Evolutionary conservation across 805 yeast species (phyloP).

Genomic region (Candida vaughaniae): DNA sequence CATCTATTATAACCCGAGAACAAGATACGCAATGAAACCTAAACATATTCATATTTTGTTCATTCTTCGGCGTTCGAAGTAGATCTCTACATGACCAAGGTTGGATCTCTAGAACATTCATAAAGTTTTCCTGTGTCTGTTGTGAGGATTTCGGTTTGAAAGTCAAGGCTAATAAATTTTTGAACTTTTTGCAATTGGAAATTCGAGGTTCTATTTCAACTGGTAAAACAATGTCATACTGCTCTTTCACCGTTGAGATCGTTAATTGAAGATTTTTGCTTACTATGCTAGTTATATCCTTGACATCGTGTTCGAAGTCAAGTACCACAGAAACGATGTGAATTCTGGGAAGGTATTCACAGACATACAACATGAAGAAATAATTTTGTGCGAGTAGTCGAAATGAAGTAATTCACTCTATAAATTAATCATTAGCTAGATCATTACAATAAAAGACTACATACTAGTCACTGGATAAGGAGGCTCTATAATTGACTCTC

Average conservation of each 20-base stretch:
- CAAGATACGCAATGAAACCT: slow-evolving; percentile 34
- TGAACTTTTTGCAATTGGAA: slow-evolving; percentile 1
- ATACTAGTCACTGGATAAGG: too few species aligned
- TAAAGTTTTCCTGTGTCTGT: slow-evolving; percentile 4
- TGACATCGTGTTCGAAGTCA: slow-evolving; percentile 13
- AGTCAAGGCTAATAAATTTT: neutral
- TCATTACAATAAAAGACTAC: too few species aligned
- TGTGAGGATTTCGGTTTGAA: neutral
- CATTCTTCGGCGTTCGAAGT: slow-evolving; percentile 30
- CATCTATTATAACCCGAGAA: slow-evolving; percentile 23
- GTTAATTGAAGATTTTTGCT: neutral
- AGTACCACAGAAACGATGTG: slow-evolving; percentile 15
- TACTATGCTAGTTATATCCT: slow-evolving; percentile 6
- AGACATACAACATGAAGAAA: slow-evolving; percentile 17
- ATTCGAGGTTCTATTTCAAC: slow-evolving; percentile 1
- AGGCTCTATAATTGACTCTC: slow-evolving; percentile 5
- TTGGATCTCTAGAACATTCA: slow-evolving; percentile 10
- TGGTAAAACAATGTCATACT: slow-evolving; percentile 1
- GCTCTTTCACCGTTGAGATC: neutral
- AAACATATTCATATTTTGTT: slow-evolving; percentile 21
- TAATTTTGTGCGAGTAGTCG: too few species aligned
- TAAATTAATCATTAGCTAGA: too few species aligned
- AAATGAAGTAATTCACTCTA: too few species aligned
- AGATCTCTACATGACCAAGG: slow-evolving; percentile 48
- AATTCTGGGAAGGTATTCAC: slow-evolving; percentile 26